Conservation (phyloP, 768 basidiomycete genomes). For the Collybia nuda region DNA sequence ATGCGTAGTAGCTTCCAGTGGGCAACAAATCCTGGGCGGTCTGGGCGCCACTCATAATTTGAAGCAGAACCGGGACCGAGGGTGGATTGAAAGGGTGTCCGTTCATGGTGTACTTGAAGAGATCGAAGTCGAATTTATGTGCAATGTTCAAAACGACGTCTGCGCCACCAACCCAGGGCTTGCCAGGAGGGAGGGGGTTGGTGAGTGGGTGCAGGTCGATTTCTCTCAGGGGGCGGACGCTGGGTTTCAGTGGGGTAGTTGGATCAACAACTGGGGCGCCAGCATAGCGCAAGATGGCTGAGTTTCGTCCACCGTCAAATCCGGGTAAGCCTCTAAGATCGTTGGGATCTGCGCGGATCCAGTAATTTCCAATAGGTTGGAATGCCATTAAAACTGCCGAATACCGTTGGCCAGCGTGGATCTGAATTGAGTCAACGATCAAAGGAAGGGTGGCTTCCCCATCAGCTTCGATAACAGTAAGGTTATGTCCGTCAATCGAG, state of each 20-base stretch:
- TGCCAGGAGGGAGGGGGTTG: slow-evolving; percentile 24
- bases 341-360: slow-evolving; percentile 35
- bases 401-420: slow-evolving; percentile 35
- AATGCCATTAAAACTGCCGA: slow-evolving; percentile 40
- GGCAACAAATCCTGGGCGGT: slow-evolving; percentile 36
- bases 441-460: slow-evolving; percentile 39
- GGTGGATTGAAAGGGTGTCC: slow-evolving; percentile 30
- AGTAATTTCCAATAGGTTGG: slow-evolving; percentile 51
- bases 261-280: slow-evolving; percentile 47
- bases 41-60: slow-evolving; percentile 45
- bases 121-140: slow-evolving; percentile 14
- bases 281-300: slow-evolving; percentile 50
- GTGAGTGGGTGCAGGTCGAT: slow-evolving; percentile 35
- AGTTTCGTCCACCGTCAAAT: slow-evolving; percentile 38
- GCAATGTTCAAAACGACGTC: slow-evolving; percentile 38
- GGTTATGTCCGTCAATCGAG: slow-evolving; percentile 41
- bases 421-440: slow-evolving; percentile 39
- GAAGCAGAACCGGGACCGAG: slow-evolving; percentile 43
- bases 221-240: slow-evolving; percentile 29
- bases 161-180: slow-evolving; percentile 32
- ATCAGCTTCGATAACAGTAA: slow-evolving; percentile 56
- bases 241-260: slow-evolving; percentile 22
- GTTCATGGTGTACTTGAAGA: slow-evolving; percentile 26
- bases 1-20: slow-evolving; percentile 36
- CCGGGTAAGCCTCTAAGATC: slow-evolving; percentile 13